Evolutionary conservation across 176 grass and related monocot genomes (phyloP), one percentile per base, ranked within the genome.

Genomic region (Aegilops sharonensis): DNA sequence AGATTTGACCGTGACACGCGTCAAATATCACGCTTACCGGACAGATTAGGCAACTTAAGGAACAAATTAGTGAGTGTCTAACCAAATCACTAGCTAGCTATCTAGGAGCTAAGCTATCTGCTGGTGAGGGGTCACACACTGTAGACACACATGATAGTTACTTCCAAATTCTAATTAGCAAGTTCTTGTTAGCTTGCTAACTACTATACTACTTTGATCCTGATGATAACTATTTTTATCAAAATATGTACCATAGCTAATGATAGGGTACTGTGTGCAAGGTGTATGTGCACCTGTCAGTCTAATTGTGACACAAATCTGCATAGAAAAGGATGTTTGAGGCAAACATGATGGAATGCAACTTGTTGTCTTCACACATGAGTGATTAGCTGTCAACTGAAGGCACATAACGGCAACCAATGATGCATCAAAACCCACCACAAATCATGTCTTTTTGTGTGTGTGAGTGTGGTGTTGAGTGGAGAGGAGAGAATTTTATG

Each of bases 401-500:
- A 25, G 83, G 42, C 40, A 85, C 61, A 37, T 9, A 20, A 65
- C 48, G 74, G 50, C 73, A 83, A 52, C 40, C 30, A 48, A 60
- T 77, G 88, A 36, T 72, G 39, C 45, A 69, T 79, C 77, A 79
- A 76, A 79, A 15, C 31, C 54, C 54, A 40, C 56, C 11, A 10
- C 9, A 2, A 24, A 25, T 70, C 32, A 42, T 79, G 45, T 32
- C 3, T 24, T 27, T 27, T 27, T 27, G 1, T 27, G 1, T 27
- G 1, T 27, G 27, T n/a, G n/a, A n/a, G 27, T 27, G 27, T 27
- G 52, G 20, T 69, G 50, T 8, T 20, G 25, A 77, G 56, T 64
- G 70, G 82, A 61, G 20, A 59, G 37, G 47, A 61, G 12, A 29
- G 24, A 84, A 36, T 61, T 86, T 90, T 83, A 13, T 42, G 35